Conservation (phyloP, 2,329 filamentous ascomycete species). For the Alternaria tenuissima region DNA sequence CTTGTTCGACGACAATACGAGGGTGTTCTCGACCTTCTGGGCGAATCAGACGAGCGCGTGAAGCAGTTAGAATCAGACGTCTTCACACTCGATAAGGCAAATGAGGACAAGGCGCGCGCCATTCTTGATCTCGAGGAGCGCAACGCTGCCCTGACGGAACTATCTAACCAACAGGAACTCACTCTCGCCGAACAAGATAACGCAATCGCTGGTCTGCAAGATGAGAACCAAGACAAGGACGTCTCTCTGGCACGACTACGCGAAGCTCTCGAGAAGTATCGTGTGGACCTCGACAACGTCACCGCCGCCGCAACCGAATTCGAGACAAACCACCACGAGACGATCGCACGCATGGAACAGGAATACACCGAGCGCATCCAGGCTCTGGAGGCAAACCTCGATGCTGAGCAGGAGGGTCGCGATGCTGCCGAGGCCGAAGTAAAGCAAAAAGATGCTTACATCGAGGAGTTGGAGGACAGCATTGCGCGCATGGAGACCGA, state of each 20-base stretch:
- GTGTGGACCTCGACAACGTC: conserved; percentile 49
- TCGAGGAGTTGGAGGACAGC: conserved; percentile 51
- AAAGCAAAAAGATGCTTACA: conserved; percentile 49
- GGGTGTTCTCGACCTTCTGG: conserved; percentile 39
- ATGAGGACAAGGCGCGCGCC: conserved; percentile 49
- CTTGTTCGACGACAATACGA: conserved; percentile 49
- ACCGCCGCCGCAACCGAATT: conserved; percentile 50
- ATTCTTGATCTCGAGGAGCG: conserved; percentile 51
- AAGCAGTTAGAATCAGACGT: conserved; percentile 49
- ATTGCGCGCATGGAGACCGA: conserved; percentile 50
- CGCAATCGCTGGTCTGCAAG: conserved; percentile 38
- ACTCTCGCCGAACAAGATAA: conserved; percentile 41
- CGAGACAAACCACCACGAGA: conserved; percentile 50
- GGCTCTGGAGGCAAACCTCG: conserved; percentile 50
- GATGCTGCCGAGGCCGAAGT: conserved; percentile 51
- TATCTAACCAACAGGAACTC: conserved; percentile 47
- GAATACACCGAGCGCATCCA: conserved; percentile 49
- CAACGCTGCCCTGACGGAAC: conserved; percentile 32
- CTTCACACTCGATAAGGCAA: conserved; percentile 47
- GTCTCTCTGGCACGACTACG: conserved; percentile 49
- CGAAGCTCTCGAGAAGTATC: conserved; percentile 51
- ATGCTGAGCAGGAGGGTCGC: conserved; percentile 49
- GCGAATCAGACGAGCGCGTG: conserved; percentile 45
- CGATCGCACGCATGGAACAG: conserved; percentile 50
- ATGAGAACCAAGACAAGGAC: conserved; percentile 47